Percentiles rank a stretch among this genome's conserved stretches.
Evolutionary conservation across 2,329 filamentous ascomycete species (phyloP).

Genomic region (Cladophialophora immunda): DNA sequence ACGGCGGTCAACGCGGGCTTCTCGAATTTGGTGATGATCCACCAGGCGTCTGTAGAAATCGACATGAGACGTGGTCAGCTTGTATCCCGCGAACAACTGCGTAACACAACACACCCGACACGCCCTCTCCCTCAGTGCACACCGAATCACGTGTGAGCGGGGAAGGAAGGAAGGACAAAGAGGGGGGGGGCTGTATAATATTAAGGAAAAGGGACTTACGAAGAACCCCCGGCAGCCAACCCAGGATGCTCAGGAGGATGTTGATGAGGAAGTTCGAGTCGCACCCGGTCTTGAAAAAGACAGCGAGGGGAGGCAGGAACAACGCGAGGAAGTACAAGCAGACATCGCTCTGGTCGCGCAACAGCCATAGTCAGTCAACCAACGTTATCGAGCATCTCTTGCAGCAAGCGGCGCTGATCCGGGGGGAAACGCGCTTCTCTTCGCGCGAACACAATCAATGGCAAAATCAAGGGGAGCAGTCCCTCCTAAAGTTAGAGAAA

Average conservation of each 20-base stretch:
- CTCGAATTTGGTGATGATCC: slow-evolving; percentile 36
- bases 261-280: slow-evolving; percentile 88
- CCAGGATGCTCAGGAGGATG: slow-evolving; percentile 82
- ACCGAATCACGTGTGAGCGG: no score
- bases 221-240: slow-evolving; percentile 82
- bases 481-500: not conserved
- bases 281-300: slow-evolving; percentile 93
- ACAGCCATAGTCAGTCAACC: not conserved
- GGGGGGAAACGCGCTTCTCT: no score
- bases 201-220: slow-evolving; percentile 67
- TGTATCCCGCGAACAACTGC: no score
- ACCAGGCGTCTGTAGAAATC: slow-evolving; percentile 35
- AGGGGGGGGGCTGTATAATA: not conserved
- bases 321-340: slow-evolving; percentile 72
- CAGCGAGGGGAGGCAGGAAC: slow-evolving; percentile 86
- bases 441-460: no score
- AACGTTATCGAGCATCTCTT: no score
- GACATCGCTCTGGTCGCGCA: slow-evolving; percentile 34
- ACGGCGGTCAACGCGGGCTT: slow-evolving; percentile 26
- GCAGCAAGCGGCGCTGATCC: not conserved
- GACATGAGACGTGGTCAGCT: not conserved
- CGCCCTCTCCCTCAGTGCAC: no score
- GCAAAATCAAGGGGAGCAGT: no score
- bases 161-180: not conserved
- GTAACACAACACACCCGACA: no score